Evolutionary conservation across 352 stramenopile genomes (phyloP), one percentile per base, ranked within the genome.

Genomic region (Globisporangium lucens): DNA sequence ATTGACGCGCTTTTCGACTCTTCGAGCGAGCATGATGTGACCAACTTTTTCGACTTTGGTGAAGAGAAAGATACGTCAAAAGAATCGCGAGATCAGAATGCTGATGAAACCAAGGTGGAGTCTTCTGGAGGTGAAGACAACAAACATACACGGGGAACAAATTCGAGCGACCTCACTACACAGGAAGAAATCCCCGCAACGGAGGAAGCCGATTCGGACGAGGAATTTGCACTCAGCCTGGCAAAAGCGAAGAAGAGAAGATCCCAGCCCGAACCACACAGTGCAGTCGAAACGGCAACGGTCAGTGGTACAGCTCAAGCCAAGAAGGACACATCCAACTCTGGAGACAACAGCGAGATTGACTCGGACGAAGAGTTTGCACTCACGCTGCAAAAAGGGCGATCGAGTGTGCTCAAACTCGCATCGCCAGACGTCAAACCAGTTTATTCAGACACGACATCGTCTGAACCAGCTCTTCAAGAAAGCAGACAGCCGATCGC

Each of bases 1-100:
- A 91, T 93, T 47, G 83, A 93, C 66, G 78, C 82, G 35, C 68
- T 93, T 4, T 93, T 93, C 43, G 83, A 91, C 51, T 68, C 61
- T 2, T 79, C 77, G 0, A 65, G 70, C 24, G 85, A 89, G 41
- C 66, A 69, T 64, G 77, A 90, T 58, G 74, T 93, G 63, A 58
- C 67, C 0, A 41, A 59, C 3, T 67, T 80, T 53, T 79, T 73
- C 53, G 70, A 73, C 13, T n/a, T 56, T 17, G 57, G 36, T 15
- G 46, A 55, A 20, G 17, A 68, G 38, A 63, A 55, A 29, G 55
- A 55, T 3, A 17, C 58, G 1, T 20, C 58, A 24, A 24, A 20
- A 24, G 20, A 38, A 20, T 20, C 8, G 17, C n/a, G 56, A 20
- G 12, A 35, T n/a, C 1, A 17, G 8, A 5, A 29, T 7, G 43